These are phyloP conservation scores for Raddia distichophylla DNA, from an alignment of 176 grass and related monocot genomes.

Conservation along the genomic window DNA sequence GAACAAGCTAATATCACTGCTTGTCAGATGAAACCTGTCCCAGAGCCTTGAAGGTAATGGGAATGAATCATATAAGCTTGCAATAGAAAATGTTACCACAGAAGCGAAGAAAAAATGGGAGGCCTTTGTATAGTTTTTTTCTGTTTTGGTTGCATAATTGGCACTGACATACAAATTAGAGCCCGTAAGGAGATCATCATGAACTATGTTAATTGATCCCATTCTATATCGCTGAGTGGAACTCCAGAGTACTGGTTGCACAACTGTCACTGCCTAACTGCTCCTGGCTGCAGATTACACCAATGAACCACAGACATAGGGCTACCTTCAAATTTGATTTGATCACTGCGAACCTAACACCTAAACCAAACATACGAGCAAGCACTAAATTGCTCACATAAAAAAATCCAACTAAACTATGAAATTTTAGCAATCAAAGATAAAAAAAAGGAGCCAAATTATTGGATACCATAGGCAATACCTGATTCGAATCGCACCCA, in stretches of 20 bases:
- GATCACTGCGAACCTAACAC: background rate
- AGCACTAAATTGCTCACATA: background rate
- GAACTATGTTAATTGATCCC: too few relatives aligned
- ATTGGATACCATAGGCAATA: constrained; percentile 2
- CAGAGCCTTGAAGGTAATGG: background rate
- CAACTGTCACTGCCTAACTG: background rate
- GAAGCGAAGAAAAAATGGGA: background rate
- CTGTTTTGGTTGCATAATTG: background rate
- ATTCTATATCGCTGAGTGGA: too few relatives aligned
- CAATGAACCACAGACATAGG: background rate
- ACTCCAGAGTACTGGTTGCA: background rate
- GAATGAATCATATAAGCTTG: background rate
- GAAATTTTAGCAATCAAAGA: background rate
- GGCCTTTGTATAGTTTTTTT: background rate
- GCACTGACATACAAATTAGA: background rate
- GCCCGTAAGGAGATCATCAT: too few relatives aligned
- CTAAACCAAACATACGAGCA: background rate
- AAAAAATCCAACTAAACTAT: constrained; percentile 22
- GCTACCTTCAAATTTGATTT: background rate
- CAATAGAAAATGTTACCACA: background rate
- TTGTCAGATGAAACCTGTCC: background rate
- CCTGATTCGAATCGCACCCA: background rate
- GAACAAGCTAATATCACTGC: too few relatives aligned
- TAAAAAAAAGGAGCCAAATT: background rate
- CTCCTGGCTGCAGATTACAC: background rate